Percentiles rank a stretch among this genome's conserved stretches.
These are phyloP conservation scores for Starmerella geochares DNA, from an alignment of 805 yeast genomes.

Conservation along the genomic window DNA sequence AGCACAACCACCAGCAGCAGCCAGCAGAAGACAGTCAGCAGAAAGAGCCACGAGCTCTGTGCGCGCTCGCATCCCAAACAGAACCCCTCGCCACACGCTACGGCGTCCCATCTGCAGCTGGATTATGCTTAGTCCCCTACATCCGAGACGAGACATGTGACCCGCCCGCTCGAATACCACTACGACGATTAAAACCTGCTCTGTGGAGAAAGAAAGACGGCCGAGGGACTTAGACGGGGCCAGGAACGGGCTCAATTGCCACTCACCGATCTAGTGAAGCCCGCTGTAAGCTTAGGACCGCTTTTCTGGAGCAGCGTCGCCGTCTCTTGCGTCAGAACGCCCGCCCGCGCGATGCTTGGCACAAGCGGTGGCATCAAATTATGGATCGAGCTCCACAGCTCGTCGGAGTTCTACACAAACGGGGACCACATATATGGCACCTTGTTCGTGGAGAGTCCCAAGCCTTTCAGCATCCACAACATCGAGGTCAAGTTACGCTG, in stretches of 20 bases:
- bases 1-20: too few relatives aligned
- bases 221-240: background rate
- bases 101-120: background rate
- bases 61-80: too few relatives aligned
- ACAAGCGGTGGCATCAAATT: conserved; percentile 5
- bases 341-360: conserved; percentile 9
- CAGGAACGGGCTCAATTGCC: background rate
- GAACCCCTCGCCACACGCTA: background rate
- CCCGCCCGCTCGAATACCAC: background rate
- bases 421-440: conserved; percentile 20
- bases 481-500: conserved; percentile 22
- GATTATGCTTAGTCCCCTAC: background rate
- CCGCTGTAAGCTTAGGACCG: too few relatives aligned
- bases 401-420: conserved; percentile 18
- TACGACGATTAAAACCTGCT: background rate
- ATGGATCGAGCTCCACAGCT: conserved; percentile 10
- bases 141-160: background rate
- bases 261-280: too few relatives aligned
- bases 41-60: too few relatives aligned
- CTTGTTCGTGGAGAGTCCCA: conserved; percentile 11
- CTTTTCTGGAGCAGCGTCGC: background rate
- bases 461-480: conserved; percentile 12
- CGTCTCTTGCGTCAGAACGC: background rate
- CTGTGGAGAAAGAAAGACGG: background rate
- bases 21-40: too few relatives aligned